phyloP scores from a whole-genome alignment of 106 monocot species.

The Allium fistulosum region DNA sequence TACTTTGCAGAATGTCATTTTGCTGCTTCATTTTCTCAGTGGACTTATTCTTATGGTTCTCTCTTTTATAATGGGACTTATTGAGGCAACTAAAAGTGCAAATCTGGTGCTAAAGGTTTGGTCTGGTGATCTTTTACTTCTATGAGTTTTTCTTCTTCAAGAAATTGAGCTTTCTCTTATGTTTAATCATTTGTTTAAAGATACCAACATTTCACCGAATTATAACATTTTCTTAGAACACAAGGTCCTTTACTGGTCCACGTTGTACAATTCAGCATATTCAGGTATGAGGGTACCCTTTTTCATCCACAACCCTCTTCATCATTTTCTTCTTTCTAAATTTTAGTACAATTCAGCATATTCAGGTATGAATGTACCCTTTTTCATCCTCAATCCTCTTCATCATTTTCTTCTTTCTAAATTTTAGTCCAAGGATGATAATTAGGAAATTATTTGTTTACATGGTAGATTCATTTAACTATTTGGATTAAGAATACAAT shows the following conservation, averaged over 20 bases:
- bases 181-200: no score
- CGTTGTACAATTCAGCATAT: background rate
- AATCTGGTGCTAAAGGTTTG: constrained; percentile 77
- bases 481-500: no score
- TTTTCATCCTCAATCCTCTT: background rate
- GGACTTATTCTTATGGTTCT: constrained; percentile 91
- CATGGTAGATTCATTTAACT: no score
- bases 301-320: background rate
- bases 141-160: no score
- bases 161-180: no score
- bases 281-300: background rate
- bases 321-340: background rate
- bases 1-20: constrained; percentile 66
- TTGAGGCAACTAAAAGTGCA: constrained; percentile 49
- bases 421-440: background rate
- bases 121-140: background rate
- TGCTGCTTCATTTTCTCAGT: constrained; percentile 79
- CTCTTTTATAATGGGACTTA: constrained; percentile 82
- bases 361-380: background rate
- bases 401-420: background rate
- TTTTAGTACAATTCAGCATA: background rate
- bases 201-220: no score
- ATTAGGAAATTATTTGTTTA: background rate
- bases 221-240: background rate
- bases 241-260: background rate